Percentiles rank a stretch among this genome's conserved stretches.
Conservation (phyloP, 2,329 filamentous ascomycete species). For the Corynespora cassiicola region DNA sequence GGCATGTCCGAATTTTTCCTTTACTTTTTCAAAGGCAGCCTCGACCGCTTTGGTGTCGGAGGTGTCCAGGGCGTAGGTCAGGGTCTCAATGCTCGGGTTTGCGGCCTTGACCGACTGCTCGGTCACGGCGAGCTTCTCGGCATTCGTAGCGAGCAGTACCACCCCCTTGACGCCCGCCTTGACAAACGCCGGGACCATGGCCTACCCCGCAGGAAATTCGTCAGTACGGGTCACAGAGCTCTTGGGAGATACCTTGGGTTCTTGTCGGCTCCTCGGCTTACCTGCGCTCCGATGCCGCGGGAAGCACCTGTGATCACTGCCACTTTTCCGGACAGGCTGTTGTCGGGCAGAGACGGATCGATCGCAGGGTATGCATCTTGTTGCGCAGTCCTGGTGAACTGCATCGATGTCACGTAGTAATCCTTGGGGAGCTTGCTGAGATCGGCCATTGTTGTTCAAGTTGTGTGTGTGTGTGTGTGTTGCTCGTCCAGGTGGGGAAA, state of each 20-base stretch:
- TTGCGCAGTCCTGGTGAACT: constrained; percentile 30
- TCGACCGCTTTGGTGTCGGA: constrained; percentile 26
- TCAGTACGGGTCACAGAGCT: background rate
- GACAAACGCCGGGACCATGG: constrained; percentile 45
- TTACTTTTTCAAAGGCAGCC: constrained; percentile 25
- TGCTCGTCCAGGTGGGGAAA: background rate
- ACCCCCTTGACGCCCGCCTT: constrained; percentile 43
- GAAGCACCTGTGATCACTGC: constrained; percentile 52
- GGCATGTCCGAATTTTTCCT: constrained; percentile 24
- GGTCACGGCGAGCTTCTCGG: constrained; percentile 29
- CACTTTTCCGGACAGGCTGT: constrained; percentile 45
- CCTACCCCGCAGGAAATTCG: constrained; percentile 8
- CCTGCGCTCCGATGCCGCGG: constrained; percentile 44
- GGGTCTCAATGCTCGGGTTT: constrained; percentile 36
- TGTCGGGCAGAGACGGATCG: constrained; percentile 39
- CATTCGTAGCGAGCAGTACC: constrained; percentile 40
- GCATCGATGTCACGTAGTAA: constrained; percentile 19
- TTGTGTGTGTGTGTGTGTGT: too few species aligned
- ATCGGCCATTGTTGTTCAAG: constrained; percentile 10
- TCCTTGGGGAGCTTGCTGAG: constrained; percentile 20
- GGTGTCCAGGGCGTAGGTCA: constrained; percentile 39
- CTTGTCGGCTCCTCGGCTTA: too few species aligned
- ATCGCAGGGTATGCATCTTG: constrained; percentile 49
- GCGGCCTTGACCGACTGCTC: constrained; percentile 33
- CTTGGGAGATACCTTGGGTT: background rate